These are phyloP conservation scores for Torulaspora maleeae DNA, from an alignment of 805 yeast genomes.

Conservation along the genomic window DNA sequence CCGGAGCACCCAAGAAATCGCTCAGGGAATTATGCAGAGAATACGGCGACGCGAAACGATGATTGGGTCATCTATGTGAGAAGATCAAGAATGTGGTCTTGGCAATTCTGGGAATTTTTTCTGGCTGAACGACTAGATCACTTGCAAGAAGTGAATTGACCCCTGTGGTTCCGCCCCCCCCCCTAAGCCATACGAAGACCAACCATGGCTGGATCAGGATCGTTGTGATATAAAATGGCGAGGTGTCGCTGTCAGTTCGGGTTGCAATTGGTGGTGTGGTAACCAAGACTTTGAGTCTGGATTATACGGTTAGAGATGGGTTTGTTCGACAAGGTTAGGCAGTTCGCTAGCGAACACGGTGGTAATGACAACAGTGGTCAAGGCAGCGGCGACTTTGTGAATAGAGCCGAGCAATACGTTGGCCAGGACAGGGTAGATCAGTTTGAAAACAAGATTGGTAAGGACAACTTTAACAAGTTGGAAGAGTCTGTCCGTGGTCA, in stretches of 20 bases:
- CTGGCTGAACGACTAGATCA: neutral
- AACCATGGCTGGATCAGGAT: too few relatives aligned
- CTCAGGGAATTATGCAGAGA: neutral
- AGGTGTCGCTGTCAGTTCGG: too few relatives aligned
- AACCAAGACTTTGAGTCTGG: neutral
- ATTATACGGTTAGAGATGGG: conserved; percentile 36
- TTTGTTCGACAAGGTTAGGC: conserved; percentile 41
- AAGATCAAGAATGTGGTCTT: neutral
- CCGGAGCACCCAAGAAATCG: neutral
- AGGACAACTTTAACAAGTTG: conserved; percentile 30
- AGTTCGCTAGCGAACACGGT: conserved; percentile 29
- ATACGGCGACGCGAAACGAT: neutral
- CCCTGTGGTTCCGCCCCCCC: too few relatives aligned
- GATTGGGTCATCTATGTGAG: neutral
- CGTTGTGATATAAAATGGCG: neutral
- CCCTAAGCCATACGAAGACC: neutral
- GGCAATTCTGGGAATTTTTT: neutral
- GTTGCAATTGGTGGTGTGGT: neutral
- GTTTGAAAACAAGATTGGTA: conserved; percentile 32
- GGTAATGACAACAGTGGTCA: conserved; percentile 19
- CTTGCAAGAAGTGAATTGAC: neutral
- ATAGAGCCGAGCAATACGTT: conserved; percentile 29
- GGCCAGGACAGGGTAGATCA: conserved; percentile 33
- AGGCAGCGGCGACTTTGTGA: conserved; percentile 27
- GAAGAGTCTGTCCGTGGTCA: conserved; percentile 30